Evolutionary conservation across 257 asterid species (phyloP), one percentile per base, ranked within the genome.

Genomic region (Leptodermis oblonga): DNA sequence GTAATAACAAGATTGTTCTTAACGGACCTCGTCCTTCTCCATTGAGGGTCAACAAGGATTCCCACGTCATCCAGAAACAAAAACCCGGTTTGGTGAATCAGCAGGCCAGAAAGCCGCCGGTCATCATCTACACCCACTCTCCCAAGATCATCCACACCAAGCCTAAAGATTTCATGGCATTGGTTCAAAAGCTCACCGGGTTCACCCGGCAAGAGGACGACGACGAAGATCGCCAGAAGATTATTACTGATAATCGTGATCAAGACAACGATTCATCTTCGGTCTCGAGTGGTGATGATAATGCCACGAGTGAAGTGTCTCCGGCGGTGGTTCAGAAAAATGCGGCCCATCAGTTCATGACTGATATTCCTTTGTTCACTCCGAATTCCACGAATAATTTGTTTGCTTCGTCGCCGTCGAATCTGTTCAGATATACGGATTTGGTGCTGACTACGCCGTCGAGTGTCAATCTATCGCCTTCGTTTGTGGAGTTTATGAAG

Each of bases 181-280:
- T 81, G 34, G 82, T 81, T 12, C 85, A 81, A 45, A 78, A 72
- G 45, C 85, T 81, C 69, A 81, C 82, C 13, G 85, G 82, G 2
- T 58, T 56, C 52, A 56, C 78, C 0, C 67, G 55, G 56, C 13
- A 72, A 3, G 71, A 68, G n/a, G 66, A 54, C 1, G 5, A 23
- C 23, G n/a, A 2, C 14, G 62, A 49, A 10, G 54, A 58, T 14
- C n/a, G 2, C 26, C 26, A 5, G 22, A 20, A 28, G 2, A 2
- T 17, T 7, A 0, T 30, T 5, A 59, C 30, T 8, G 18, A 23
- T 48, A 8, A 18, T 15, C 15, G 7, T 62, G 62, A 13, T 14
- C 58, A 64, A 65, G 70, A 72, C 5, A 42, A 58, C 55, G 51
- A 59, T 1, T 31, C 67, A 0, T 56, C 59, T 7, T 72, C 71